Base-by-base conservation (phyloP, 2,329 filamentous ascomycete genomes). In the Orbilia ellipsospora region DNA sequence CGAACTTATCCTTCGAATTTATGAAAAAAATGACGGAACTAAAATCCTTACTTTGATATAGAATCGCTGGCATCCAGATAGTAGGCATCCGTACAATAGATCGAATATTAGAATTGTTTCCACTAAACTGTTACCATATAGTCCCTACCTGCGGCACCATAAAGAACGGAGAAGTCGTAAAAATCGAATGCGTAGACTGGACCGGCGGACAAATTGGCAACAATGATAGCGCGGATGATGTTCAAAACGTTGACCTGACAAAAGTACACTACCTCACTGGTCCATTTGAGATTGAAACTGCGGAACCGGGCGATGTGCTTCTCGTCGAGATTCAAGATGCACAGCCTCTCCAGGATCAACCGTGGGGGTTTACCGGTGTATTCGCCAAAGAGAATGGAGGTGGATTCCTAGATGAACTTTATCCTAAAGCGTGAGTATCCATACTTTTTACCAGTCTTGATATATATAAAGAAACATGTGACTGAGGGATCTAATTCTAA, bases 61-160 rank as follows among this genome's bases (percentile, higher is more conserved):
- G 91, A 97, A 97, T 80, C 87, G 93, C 82, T 97, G 93, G 94
- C 94, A 97, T 81, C 94, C 94, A 42, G 93, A 96, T 78, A 90
- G 92, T 93, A 85, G 62, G 85, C 80, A 12, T 36, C 5, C 31
- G 1, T 1, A 36, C 4, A 23, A 23, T 23, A 23, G 2, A 23
- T 51, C 18, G 15, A n/a, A 18, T 7, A 6, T 26, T 31, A n/a
- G 2, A 26, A 16, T 44, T 23, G 23, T 4, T 4, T 23, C 4
- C 23, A 44, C 63, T 61, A 73, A 60, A 59, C 50, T 36, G 18
- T 40, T 23, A 23, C 10, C 45, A 61, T 28, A 42, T 75, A 95
- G 92, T 96, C 61, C 94, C 94, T 0, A 88, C 87, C 67, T 87
- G 86, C 60, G 91, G 86, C 36, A 88, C 87, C 0, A 93, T 97